phyloP scores from a whole-genome alignment of 768 basidiomycete species.

The Agrocybe praecox region DNA sequence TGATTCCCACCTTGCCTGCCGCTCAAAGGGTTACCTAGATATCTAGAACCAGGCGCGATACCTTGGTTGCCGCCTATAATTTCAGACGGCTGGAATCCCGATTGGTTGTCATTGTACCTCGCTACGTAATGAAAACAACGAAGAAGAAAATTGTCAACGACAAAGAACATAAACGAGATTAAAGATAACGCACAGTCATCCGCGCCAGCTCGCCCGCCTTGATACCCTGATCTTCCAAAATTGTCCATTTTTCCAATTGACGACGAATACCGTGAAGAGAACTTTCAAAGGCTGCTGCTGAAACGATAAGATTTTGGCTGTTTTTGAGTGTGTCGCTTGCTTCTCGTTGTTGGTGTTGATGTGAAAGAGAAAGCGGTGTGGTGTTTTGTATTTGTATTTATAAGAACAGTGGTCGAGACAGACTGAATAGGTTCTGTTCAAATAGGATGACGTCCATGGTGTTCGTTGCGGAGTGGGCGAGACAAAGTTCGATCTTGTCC shows the following conservation, averaged over 20 bases:
- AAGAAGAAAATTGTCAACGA: neutral
- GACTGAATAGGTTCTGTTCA: too few relatives aligned
- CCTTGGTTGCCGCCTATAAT: neutral
- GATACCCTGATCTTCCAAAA: slow-evolving; percentile 6
- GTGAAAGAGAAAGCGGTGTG: too few relatives aligned
- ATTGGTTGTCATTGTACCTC: neutral
- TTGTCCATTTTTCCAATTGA: neutral
- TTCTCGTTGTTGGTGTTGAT: too few relatives aligned
- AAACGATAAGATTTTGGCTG: neutral
- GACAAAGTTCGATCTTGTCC: too few relatives aligned
- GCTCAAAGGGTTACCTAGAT: neutral
- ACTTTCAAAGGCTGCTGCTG: neutral
- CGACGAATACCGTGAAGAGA: neutral
- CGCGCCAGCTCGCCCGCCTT: slow-evolving; percentile 4
- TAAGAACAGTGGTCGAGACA: too few relatives aligned
- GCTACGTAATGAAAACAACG: neutral
- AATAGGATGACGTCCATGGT: too few relatives aligned
- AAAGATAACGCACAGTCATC: slow-evolving; percentile 3
- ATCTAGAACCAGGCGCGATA: neutral
- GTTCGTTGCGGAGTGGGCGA: too few relatives aligned
- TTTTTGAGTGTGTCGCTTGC: too few relatives aligned
- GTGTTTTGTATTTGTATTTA: too few relatives aligned
- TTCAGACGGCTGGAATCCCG: neutral
- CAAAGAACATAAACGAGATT: neutral
- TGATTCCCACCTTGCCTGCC: neutral